Conservation (phyloP, 805 yeast species). For the Spathaspora sp. region DNA sequence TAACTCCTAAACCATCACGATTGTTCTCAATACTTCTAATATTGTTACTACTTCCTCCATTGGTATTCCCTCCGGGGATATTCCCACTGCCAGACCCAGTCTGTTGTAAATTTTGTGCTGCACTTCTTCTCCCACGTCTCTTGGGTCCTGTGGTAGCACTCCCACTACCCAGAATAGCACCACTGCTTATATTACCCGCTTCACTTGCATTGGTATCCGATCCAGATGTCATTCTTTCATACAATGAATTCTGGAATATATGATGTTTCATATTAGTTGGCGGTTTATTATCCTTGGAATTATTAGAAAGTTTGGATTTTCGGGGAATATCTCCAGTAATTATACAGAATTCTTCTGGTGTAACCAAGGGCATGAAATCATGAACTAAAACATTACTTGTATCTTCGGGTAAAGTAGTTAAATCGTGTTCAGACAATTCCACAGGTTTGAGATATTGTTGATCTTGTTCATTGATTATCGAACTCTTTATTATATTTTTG, state of each 20-base stretch:
- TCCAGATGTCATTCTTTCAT: conserved; percentile 36
- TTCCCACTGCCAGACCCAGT: neutral
- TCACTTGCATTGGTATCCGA: conserved; percentile 34
- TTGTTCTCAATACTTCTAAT: neutral
- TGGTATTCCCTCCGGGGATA: neutral
- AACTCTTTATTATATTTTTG: conserved; percentile 21
- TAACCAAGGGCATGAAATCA: conserved; percentile 41
- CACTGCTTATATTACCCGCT: conserved; percentile 3
- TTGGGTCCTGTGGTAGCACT: conserved; percentile 18
- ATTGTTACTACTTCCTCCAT: neutral
- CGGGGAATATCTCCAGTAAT: conserved; percentile 33
- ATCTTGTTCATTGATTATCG: conserved; percentile 8
- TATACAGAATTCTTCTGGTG: conserved; percentile 33
- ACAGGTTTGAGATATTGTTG: neutral
- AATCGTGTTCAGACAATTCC: neutral
- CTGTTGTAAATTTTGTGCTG: neutral
- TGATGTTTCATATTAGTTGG: conserved; percentile 28
- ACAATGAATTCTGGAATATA: conserved; percentile 37
- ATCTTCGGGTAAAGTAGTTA: conserved; percentile 4
- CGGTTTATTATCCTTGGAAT: conserved; percentile 11
- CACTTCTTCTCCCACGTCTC: conserved; percentile 38
- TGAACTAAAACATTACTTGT: conserved; percentile 18
- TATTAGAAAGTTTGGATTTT: conserved; percentile 2
- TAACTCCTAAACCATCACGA: conserved; percentile 5
- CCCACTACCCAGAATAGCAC: conserved; percentile 6